Evolutionary conservation across 2,329 filamentous ascomycete species (phyloP), one percentile per base, ranked within the genome.

Genomic region (Talaromyces sp.): DNA sequence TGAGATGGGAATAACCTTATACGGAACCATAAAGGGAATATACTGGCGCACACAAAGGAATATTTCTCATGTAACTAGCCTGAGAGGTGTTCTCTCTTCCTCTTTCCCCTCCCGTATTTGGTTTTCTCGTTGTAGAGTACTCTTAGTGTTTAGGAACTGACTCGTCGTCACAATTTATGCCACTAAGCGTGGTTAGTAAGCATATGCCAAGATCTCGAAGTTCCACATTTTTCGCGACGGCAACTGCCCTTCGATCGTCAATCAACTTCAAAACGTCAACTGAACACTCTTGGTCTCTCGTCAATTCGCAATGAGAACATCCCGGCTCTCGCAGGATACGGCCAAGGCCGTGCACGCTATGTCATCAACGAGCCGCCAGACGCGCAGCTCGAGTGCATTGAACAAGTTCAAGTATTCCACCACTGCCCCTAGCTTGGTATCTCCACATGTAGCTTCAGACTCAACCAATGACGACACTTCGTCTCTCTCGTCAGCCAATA

Each of bases 281-380:
- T 14, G 56, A 47, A 14, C 44, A 14, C n/a, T 47, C 4, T 12
- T 47, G 44, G 12, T 27, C 18, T 10, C 10, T 47, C 8, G 5
- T 27, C 44, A 23, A 7, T 27, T 27, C 23, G 18, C 44, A 9
- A 87, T 87, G 85, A 79, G 82, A 50, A 83, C 84, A 4, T 87
- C 86, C 8, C 79, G 81, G 50, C 74, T 86, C 58, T 86, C 85
- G 8, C 80, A 80, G 68, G 85, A 88, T 31, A 84, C 86, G 0
- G 75, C 84, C 4, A 85, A 81, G 64, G 72, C 87, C n/a, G 76
- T 87, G 55, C 79, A 82, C 65, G 72, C 77, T 5, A 67, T 81
- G n/a, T 76, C 81, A 40, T 69, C 70, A 66, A 50, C 68, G 66
- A 79, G 61, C 82, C 85, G 66, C 75, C 72, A 69, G 60, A 76